Evolutionary conservation across 2,329 filamentous ascomycete species (phyloP).

Genomic region (Trichoderma pleuroti): DNA sequence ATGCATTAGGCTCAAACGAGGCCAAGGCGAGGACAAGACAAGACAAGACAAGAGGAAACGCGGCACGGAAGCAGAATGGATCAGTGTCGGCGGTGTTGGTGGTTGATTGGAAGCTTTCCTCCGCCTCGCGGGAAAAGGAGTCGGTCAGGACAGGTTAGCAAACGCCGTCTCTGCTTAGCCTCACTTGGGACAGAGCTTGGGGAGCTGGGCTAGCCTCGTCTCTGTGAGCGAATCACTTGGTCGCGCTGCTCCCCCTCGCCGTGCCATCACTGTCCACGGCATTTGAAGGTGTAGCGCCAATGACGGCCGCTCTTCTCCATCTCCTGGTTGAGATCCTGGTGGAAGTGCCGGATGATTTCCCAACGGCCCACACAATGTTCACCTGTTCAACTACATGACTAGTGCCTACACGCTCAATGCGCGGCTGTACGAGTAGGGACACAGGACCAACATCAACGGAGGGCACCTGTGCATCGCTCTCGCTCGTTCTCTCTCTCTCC

Average conservation of each 20-base stretch:
- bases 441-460: background rate
- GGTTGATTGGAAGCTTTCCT: background rate
- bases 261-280: background rate
- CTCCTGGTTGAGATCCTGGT: background rate
- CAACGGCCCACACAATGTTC: background rate
- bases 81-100: background rate
- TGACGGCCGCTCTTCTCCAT: background rate
- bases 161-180: background rate
- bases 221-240: background rate
- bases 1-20: conserved; percentile 7
- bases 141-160: background rate
- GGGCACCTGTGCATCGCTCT: background rate
- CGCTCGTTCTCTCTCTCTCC: background rate
- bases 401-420: background rate
- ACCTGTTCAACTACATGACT: background rate
- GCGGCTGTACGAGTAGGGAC: background rate
- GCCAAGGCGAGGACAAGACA: background rate
- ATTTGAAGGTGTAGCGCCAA: background rate
- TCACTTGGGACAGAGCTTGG: background rate
- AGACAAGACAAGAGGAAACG: background rate
- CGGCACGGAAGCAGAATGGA: background rate
- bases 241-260: background rate
- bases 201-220: background rate
- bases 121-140: background rate
- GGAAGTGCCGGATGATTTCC: background rate